phyloP scores from a whole-genome alignment of 1,284 basidiomycete genomes.

The Cryptococcus floricola region DNA sequence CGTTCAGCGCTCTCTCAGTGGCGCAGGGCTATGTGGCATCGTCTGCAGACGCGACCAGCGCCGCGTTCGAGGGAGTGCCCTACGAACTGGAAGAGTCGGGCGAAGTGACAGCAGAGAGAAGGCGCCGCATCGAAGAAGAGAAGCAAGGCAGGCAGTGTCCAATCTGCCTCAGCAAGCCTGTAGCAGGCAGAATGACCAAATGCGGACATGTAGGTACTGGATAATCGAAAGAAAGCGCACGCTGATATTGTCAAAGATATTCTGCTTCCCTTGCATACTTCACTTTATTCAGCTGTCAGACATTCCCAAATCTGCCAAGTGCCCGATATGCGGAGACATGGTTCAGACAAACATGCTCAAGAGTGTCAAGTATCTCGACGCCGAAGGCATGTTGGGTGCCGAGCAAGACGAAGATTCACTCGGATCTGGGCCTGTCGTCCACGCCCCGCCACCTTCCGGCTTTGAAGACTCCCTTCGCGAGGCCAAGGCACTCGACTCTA shows the following conservation, averaged over 20 bases:
- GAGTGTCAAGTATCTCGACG: constrained; percentile 62
- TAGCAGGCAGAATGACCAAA: constrained; percentile 92
- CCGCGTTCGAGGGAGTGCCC: constrained; percentile 19
- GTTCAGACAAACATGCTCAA: constrained; percentile 89
- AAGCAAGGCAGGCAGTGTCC: constrained; percentile 67
- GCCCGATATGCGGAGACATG: constrained; percentile 95
- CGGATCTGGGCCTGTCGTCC: not conserved
- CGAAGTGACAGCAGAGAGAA: constrained; percentile 32
- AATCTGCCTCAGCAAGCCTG: constrained; percentile 81
- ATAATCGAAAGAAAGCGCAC: not conserved
- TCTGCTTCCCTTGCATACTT: constrained; percentile 84
- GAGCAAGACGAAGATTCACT: constrained; percentile 17
- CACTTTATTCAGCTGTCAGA: constrained; percentile 85
- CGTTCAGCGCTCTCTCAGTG: constrained; percentile 52
- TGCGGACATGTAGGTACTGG: constrained; percentile 80
- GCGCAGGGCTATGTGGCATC: constrained; percentile 43
- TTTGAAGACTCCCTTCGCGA: not conserved
- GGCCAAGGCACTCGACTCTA: not conserved
- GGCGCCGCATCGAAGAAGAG: constrained; percentile 43
- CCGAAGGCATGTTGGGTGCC: constrained; percentile 36
- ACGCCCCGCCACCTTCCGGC: not conserved
- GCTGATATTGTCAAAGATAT: constrained; percentile 57
- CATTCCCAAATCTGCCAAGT: constrained; percentile 75
- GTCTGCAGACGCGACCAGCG: constrained; percentile 5
- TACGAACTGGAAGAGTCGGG: constrained; percentile 31